Percentiles rank a stretch among this genome's conserved stretches.
These are phyloP conservation scores for Aspergillus haitiensis DNA, from an alignment of 495 filamentous ascomycete species.

Conservation along the genomic window DNA sequence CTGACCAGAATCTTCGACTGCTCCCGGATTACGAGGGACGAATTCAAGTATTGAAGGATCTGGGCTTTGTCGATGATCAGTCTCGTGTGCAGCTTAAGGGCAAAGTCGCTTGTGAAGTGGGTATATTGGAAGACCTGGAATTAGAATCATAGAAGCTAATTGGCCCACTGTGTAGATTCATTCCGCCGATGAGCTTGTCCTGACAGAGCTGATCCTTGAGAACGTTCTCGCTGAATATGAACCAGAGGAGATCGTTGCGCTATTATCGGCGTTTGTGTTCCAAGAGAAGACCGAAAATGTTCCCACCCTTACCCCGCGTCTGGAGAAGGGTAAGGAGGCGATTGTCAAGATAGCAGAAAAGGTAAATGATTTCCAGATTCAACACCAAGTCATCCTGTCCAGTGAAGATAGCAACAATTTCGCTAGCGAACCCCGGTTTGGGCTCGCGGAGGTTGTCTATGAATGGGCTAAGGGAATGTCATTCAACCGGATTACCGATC, in stretches of 20 bases:
- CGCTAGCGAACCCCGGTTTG: conserved; percentile 80
- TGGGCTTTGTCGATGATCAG: conserved; percentile 83
- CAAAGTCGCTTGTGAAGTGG: conserved; percentile 91
- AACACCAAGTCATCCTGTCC: conserved; percentile 86
- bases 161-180: conserved; percentile 59
- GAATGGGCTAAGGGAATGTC: conserved; percentile 98
- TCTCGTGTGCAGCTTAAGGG: conserved; percentile 90
- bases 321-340: conserved; percentile 80
- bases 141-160: neutral
- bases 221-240: conserved; percentile 95
- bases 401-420: conserved; percentile 91
- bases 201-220: conserved; percentile 93
- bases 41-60: conserved; percentile 83
- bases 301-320: conserved; percentile 77
- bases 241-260: conserved; percentile 92
- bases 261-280: conserved; percentile 96
- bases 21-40: conserved; percentile 98
- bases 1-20: conserved; percentile 93
- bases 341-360: conserved; percentile 88
- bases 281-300: conserved; percentile 89
- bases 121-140: conserved; percentile 5
- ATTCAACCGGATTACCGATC: conserved; percentile 94
- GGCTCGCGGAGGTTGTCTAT: conserved; percentile 94
- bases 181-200: conserved; percentile 94
- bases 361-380: conserved; percentile 81